Evolutionary conservation across 768 basidiomycete species (phyloP), one percentile per base, ranked within the genome.

Genomic region (Russula dissimulans): DNA sequence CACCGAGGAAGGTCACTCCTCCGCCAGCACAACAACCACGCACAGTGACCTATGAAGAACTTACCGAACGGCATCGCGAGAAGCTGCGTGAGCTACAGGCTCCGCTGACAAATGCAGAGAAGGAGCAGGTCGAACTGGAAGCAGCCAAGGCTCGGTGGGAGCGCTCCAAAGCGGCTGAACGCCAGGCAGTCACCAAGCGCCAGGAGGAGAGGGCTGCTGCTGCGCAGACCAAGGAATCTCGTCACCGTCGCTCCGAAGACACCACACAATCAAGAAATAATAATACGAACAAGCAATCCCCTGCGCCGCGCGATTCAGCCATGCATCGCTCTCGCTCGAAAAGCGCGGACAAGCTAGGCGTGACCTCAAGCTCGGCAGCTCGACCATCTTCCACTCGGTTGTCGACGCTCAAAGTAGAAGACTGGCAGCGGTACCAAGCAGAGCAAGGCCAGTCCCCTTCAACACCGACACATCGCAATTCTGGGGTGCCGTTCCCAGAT

Each of bases 111-210:
- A 79, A 82, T 65, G 85, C 86, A 2, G 84, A 86, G 73, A 83
- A 81, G 68, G 88, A 93, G 68, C 80, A 86, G 62, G 89, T 87
- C 1, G 81, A 89, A 32, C 66, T 94, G 17, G 80, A 79, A 57
- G 82, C 82, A n/a, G 92, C 91, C 12, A 84, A 82, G 68, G 79
- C 78, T 66, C 82, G 88, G 32, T 95, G 92, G 92, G 91, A 93
- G 71, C 79, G 82, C 43, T 83, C 88, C 48, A 88, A 84, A 72
- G 76, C 78, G 7, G 67, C 79, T 38, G 92, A 95, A 72, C 87
- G 83, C 71, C 82, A 88, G 69, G 86, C 83, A 7, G 86, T 93
- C 69, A 73, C 77, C 46, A 78, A 80, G 69, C 77, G 86, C 61
- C 88, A 91, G 69, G 83, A 84, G 44, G 91, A 91, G 71, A 84